phyloP scores from a whole-genome alignment of 2,329 filamentous ascomycete species.

The Diaporthe ilicicola region DNA sequence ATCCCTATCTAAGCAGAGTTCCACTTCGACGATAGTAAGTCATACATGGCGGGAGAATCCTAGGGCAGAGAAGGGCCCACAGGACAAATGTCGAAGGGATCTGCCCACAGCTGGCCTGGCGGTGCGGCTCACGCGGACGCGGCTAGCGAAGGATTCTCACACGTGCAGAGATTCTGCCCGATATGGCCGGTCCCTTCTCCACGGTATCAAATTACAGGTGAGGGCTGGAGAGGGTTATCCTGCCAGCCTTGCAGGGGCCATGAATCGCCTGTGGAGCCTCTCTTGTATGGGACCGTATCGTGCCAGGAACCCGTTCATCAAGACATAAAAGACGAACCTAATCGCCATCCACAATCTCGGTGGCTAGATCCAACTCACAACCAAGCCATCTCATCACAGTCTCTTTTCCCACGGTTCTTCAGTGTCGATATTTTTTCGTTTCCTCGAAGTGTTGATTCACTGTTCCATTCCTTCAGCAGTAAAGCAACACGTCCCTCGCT shows the following conservation, averaged over 20 bases:
- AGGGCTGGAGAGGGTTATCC: slow-evolving; percentile 25
- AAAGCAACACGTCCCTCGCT: not conserved
- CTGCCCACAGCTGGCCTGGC: slow-evolving; percentile 15
- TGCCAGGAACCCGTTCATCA: slow-evolving; percentile 15
- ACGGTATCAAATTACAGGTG: slow-evolving; percentile 28
- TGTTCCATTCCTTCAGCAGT: not conserved
- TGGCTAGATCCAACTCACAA: not conserved
- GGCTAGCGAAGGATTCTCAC: not conserved
- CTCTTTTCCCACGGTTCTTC: slow-evolving; percentile 18
- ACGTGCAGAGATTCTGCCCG: slow-evolving; percentile 10
- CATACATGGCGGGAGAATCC: slow-evolving; percentile 6
- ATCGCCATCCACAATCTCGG: not conserved
- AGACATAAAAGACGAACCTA: slow-evolving; percentile 21
- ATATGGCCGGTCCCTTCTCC: slow-evolving; percentile 13
- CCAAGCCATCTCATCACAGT: slow-evolving; percentile 9
- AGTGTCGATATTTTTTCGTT: slow-evolving; percentile 17
- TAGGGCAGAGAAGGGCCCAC: not conserved
- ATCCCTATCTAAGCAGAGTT: slow-evolving; percentile 5
- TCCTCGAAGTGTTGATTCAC: slow-evolving; percentile 10
- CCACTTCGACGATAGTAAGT: slow-evolving; percentile 11
- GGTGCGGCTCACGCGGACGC: slow-evolving; percentile 18
- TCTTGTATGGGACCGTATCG: slow-evolving; percentile 5
- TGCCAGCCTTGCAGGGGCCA: slow-evolving; percentile 21
- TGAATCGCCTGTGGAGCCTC: slow-evolving; percentile 19
- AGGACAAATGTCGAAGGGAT: not conserved